These are phyloP conservation scores for Sonneratia alba DNA, from an alignment of 345 rosid genomes.

Conservation along the genomic window DNA sequence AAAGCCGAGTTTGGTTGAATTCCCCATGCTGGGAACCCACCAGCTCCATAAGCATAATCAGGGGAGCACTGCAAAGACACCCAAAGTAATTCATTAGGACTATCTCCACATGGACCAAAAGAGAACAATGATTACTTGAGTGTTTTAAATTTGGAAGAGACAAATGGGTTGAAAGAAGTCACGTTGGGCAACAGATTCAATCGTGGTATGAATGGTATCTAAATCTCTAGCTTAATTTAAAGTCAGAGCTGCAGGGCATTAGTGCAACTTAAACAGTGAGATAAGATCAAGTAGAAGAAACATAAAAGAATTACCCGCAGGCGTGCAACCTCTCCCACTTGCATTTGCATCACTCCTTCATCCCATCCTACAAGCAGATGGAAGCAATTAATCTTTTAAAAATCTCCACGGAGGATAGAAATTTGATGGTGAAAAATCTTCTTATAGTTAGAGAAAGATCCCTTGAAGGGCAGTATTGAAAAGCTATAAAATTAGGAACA, in stretches of 20 bases:
- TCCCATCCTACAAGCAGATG: constrained; percentile 68
- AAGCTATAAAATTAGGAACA: neutral
- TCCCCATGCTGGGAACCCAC: constrained; percentile 82
- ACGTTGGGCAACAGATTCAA: neutral
- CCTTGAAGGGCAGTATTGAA: neutral
- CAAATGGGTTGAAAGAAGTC: neutral
- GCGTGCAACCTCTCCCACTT: constrained; percentile 87
- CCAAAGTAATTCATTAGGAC: neutral
- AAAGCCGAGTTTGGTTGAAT: constrained; percentile 77
- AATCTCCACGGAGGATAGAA: constrained; percentile 4
- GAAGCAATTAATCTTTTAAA: constrained; percentile 40
- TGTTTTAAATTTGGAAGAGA: neutral
- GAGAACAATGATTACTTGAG: neutral
- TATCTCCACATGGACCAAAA: neutral
- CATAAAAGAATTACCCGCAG: constrained; percentile 46
- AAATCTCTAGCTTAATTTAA: neutral
- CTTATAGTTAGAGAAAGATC: neutral
- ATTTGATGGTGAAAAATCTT: neutral
- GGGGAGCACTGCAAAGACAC: constrained; percentile 69
- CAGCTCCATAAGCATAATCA: constrained; percentile 82
- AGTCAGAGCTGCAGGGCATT: neutral
- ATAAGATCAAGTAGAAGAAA: neutral
- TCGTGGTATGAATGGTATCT: neutral
- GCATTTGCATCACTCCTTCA: constrained; percentile 97
- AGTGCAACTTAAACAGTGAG: neutral